Base-by-base conservation (phyloP, 306 rosid genomes). In the Senna tora region DNA sequence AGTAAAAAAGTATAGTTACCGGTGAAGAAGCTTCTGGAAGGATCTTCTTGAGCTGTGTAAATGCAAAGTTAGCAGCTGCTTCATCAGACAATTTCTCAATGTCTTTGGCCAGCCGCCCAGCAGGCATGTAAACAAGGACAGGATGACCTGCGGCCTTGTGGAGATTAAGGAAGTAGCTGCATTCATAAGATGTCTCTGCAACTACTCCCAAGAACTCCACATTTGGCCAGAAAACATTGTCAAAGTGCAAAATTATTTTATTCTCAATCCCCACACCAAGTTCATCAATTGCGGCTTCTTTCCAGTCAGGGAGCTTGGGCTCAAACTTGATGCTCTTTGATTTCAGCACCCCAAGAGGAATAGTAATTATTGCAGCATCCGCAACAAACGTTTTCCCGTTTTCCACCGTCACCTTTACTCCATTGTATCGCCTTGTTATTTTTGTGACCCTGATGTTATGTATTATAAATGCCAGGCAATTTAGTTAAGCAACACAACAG, bases 101-200 rank as follows among this genome's bases (percentile, higher is more conserved):
- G 93, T 95, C 97, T 87, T 80, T 88, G 64, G 97, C 99, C 58
- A 95, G 91, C 92, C 86, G 86, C 84, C 99, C 99, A 49, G 99
- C 91, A 62, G 99, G 97, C 99, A 95, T 95, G 88, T 95, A 95
- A 39, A 91, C 97, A 69, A 95, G 99, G 22, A 95, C 96, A 74
- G 91, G 71, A 73, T 87, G 96, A 73, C 90, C 92, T 1, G 99
- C 86, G 57, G 99, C 99, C 78, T 95, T 95, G 85, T 95, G 97
- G 72, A 95, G 97, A 91, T 95, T 95, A 75, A 91, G 96, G 84
- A 95, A 95, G 84, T 95, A 95, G 80, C 99, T 95, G 92, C 99
- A 95, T 46, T 81, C 90, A 67, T 95, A 95, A 71, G 97, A 88
- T 52, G 97, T 91, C 52, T 91, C 99, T 2, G 96, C 90, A 77